Evolutionary conservation across 2,329 filamentous ascomycete genomes (phyloP).

Genomic region (Exophiala sideris): DNA sequence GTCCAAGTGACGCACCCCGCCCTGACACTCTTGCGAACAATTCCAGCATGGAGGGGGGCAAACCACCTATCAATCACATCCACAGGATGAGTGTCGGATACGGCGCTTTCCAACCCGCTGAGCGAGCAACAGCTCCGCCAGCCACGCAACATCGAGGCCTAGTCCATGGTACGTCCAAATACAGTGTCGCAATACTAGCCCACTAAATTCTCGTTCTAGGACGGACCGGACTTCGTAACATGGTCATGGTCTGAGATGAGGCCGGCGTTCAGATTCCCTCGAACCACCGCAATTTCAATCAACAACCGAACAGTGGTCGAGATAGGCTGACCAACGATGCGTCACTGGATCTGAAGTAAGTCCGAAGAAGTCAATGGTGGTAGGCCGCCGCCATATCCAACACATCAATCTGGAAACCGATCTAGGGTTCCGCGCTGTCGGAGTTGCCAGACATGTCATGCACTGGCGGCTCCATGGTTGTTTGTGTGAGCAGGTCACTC

Average conservation of each 20-base stretch:
- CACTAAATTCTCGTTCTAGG: conserved; percentile 16
- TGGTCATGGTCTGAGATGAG: conserved; percentile 23
- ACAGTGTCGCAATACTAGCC: conserved; percentile 2
- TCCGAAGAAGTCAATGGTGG: neutral
- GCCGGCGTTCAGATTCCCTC: conserved; percentile 14
- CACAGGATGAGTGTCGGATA: conserved; percentile 1
- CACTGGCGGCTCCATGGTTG: neutral
- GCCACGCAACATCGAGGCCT: conserved; percentile 26
- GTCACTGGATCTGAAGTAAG: conserved; percentile 14
- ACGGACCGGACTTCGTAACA: conserved; percentile 27
- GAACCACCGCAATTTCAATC: neutral
- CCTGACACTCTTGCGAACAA: conserved; percentile 6
- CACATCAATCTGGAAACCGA: neutral
- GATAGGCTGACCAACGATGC: neutral
- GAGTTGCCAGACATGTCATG: neutral
- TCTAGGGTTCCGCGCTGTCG: too few species aligned
- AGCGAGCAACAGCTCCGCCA: conserved; percentile 25
- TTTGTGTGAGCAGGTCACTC: conserved; percentile 19
- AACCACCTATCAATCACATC: conserved; percentile 14
- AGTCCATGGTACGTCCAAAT: conserved; percentile 26
- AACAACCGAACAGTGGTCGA: neutral
- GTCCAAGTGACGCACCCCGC: conserved; percentile 23
- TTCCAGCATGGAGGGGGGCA: neutral
- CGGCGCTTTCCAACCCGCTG: conserved; percentile 6
- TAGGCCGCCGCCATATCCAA: neutral